Evolutionary conservation across 495 filamentous ascomycete genomes (phyloP).

Genomic region (Aspergillus funiculosus): DNA sequence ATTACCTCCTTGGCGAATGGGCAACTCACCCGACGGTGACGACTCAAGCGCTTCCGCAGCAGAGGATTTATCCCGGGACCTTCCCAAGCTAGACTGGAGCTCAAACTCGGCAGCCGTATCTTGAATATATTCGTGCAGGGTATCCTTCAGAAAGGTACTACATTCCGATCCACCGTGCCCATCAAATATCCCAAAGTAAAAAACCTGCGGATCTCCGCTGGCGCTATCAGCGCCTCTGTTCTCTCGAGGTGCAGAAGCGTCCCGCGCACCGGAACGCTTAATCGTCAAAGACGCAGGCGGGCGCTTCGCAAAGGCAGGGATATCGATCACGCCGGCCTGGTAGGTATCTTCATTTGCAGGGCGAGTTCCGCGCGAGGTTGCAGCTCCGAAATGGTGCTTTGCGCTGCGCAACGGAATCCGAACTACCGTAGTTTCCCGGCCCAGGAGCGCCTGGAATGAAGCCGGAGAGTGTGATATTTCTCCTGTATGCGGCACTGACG

Average conservation of each 20-base stretch:
- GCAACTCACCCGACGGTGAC: constrained; percentile 22
- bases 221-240: constrained; percentile 60
- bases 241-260: constrained; percentile 28
- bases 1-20: constrained; percentile 38
- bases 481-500: constrained; percentile 70
- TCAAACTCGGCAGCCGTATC: constrained; percentile 67
- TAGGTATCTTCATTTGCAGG: constrained; percentile 90
- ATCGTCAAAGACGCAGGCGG: constrained; percentile 64
- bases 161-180: constrained; percentile 91
- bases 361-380: constrained; percentile 70
- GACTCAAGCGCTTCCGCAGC: constrained; percentile 9
- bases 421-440: constrained; percentile 87
- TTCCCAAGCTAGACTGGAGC: constrained; percentile 60
- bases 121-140: constrained; percentile 85
- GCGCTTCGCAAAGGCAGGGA: constrained; percentile 86
- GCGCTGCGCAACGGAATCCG: constrained; percentile 91
- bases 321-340: constrained; percentile 87
- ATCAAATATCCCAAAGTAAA: constrained; percentile 96
- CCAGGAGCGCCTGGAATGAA: constrained; percentile 50
- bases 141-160: constrained; percentile 75
- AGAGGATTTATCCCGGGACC: constrained; percentile 10
- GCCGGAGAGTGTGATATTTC: constrained; percentile 50
- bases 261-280: constrained; percentile 15
- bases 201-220: constrained; percentile 86
- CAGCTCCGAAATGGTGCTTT: constrained; percentile 90